phyloP scores from a whole-genome alignment of 148 eudicot genomes.

The Cornus suecica region DNA sequence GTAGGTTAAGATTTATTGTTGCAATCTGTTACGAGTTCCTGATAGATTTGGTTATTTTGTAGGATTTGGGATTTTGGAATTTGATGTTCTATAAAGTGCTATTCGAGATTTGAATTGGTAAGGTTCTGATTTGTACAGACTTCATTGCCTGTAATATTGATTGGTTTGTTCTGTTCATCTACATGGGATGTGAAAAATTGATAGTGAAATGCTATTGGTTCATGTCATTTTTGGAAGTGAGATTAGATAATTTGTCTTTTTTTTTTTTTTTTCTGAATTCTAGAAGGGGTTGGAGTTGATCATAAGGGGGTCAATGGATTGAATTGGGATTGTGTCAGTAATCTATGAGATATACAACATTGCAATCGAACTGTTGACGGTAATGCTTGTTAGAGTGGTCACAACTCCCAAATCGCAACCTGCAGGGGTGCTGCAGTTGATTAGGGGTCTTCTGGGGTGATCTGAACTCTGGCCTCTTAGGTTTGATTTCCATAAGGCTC shows the following conservation, averaged over 20 bases:
- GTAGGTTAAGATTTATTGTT: not conserved
- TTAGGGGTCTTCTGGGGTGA: not conserved
- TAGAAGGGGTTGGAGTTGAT: not conserved
- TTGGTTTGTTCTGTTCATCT: not conserved
- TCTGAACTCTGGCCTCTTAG: not conserved
- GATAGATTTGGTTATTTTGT: not conserved
- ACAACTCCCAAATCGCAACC: not conserved
- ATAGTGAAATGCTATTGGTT: not conserved
- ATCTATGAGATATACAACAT: not conserved
- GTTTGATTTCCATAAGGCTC: no score
- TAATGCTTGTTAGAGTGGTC: not conserved
- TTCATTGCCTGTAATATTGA: not conserved
- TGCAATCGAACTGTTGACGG: not conserved
- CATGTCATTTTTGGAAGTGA: not conserved
- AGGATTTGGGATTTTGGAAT: not conserved
- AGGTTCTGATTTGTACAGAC: not conserved
- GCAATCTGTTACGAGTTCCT: not conserved
- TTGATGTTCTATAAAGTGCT: not conserved
- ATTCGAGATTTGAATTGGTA: conserved; percentile 2
- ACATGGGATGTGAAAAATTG: not conserved
- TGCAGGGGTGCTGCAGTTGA: no score
- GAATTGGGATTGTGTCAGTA: not conserved
- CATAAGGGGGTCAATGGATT: not conserved
- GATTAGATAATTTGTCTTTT: not conserved
- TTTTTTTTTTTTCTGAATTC: not conserved